Percentiles rank a stretch among this genome's conserved stretches.
Conservation (phyloP, 352 stramenopile species). For the Phytophthora uliginosa region DNA sequence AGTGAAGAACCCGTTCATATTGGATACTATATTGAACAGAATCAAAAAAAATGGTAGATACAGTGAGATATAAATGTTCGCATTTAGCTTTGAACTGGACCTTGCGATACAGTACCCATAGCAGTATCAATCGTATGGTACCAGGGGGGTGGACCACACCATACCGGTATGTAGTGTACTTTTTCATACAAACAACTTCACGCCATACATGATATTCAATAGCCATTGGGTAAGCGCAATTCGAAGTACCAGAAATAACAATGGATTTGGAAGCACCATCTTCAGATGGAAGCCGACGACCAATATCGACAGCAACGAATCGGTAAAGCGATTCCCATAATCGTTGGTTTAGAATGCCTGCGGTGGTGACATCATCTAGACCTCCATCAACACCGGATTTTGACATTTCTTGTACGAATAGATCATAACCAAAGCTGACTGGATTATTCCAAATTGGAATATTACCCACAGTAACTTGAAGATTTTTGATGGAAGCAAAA, state of each 20-base stretch:
- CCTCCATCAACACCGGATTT: slow-evolving; percentile 8
- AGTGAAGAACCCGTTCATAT: not conserved
- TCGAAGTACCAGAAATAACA: slow-evolving; percentile 17
- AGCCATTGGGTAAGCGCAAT: slow-evolving; percentile 1
- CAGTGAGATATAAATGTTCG: too few species aligned
- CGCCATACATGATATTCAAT: slow-evolving; percentile 21
- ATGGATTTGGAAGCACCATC: slow-evolving; percentile 8
- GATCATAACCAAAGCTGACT: not conserved
- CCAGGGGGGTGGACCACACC: too few species aligned
- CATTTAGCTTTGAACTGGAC: not conserved
- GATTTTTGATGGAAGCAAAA: slow-evolving; percentile 2
- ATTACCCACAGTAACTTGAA: not conserved
- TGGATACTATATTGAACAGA: not conserved
- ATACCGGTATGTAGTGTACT: too few species aligned
- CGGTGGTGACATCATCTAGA: not conserved
- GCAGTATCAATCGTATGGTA: slow-evolving; percentile 9
- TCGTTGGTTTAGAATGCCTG: not conserved
- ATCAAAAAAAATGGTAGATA: too few species aligned
- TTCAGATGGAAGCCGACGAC: slow-evolving; percentile 10
- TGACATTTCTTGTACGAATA: not conserved
- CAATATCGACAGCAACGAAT: not conserved
- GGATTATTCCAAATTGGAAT: not conserved
- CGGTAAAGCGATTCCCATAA: not conserved
- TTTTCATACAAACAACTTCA: slow-evolving; percentile 18
- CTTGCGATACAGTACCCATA: slow-evolving; percentile 7